Conservation (phyloP, 805 yeast genomes). For the Huiozyma naganishii region DNA sequence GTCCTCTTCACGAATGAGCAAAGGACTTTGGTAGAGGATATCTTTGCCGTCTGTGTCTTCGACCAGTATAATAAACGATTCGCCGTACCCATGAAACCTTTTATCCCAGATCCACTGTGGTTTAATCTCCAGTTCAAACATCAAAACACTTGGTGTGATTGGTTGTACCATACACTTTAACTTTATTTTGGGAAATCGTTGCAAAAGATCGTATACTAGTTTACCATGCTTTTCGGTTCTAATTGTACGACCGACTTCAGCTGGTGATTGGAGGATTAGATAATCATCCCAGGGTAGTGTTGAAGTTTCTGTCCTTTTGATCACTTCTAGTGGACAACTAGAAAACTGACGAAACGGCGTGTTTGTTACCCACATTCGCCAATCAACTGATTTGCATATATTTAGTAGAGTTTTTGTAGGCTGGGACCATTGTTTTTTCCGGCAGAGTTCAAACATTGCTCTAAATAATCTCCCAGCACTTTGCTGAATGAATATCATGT, state of each 20-base stretch:
- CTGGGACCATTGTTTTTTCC: conserved; percentile 61
- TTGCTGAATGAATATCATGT: conserved; percentile 87
- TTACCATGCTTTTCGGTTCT: conserved; percentile 60
- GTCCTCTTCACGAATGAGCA: conserved; percentile 41
- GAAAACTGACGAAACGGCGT: conserved; percentile 82
- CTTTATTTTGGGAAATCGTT: conserved; percentile 61
- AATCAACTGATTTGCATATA: conserved; percentile 71
- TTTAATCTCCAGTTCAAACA: conserved; percentile 51
- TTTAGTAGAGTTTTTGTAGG: conserved; percentile 47
- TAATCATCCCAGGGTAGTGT: conserved; percentile 74
- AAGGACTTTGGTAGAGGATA: conserved; percentile 47
- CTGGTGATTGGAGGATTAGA: conserved; percentile 50
- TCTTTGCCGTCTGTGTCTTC: conserved; percentile 80
- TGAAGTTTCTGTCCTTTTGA: conserved; percentile 67
- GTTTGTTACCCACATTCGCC: conserved; percentile 71
- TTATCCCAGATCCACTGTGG: conserved; percentile 78
- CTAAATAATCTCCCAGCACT: conserved; percentile 83
- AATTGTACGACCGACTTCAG: conserved; percentile 76
- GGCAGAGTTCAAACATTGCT: conserved; percentile 72
- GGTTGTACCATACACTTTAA: conserved; percentile 63
- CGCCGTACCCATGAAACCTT: conserved; percentile 49
- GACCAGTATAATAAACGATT: conserved; percentile 57
- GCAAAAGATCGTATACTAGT: conserved; percentile 44
- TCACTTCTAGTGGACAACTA: conserved; percentile 56
- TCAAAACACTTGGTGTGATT: conserved; percentile 54